A percentile compares a stretch with the other conserved stretches of the same genome.
Evolutionary conservation across 257 asterid species (phyloP).

Genomic region (Nicotiana attenuata): DNA sequence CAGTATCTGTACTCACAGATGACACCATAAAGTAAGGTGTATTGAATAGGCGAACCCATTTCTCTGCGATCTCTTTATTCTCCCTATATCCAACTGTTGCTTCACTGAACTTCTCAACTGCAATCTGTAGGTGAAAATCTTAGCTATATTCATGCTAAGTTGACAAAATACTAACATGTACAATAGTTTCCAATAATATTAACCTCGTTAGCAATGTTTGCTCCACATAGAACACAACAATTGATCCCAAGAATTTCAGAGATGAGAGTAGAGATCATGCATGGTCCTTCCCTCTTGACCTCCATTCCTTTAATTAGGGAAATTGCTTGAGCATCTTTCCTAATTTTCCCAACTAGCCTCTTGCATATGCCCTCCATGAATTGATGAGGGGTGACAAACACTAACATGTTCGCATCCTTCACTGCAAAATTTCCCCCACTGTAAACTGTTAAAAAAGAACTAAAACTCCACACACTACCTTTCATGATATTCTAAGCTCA

Average conservation of each 20-base stretch:
- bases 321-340: conserved; percentile 61
- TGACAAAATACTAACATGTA: background rate
- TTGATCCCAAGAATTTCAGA: conserved; percentile 57
- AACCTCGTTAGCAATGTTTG: conserved; percentile 93
- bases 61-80: conserved; percentile 59
- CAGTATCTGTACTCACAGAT: conserved; percentile 48
- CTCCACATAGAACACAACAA: conserved; percentile 88
- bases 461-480: background rate
- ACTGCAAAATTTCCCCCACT: conserved; percentile 36
- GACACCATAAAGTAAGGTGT: conserved; percentile 71
- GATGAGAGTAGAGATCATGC: conserved; percentile 81
- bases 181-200: background rate
- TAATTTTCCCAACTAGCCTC: conserved; percentile 52
- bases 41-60: conserved; percentile 82
- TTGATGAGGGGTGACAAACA: conserved; percentile 86
- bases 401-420: conserved; percentile 73
- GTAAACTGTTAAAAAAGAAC: background rate
- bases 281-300: conserved; percentile 90
- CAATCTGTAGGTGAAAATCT: conserved; percentile 47
- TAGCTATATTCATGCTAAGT: background rate
- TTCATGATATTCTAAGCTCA: background rate
- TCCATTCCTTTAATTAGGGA: conserved; percentile 88
- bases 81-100: conserved; percentile 80
- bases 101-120: conserved; percentile 84
- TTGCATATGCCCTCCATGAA: conserved; percentile 90